Base-by-base conservation (phyloP, 2,329 filamentous ascomycete genomes). In the Colletotrichum abscissum region DNA sequence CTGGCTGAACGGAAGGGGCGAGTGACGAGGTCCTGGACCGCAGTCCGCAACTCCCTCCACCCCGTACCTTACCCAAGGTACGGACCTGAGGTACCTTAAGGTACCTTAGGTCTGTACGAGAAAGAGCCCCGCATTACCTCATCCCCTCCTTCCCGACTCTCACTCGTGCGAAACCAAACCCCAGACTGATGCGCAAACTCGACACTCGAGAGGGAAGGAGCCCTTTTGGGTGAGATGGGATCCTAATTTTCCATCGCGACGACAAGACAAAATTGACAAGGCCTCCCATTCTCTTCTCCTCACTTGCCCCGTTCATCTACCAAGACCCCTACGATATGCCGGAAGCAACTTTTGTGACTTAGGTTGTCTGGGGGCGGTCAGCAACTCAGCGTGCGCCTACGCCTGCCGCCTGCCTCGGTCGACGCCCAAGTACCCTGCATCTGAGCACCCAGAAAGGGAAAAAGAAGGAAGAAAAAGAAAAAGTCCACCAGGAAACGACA, bases 131-230 rank as follows among this genome's bases (percentile, higher is more conserved):
- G 55, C 66, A 69, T 69, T 42, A 57, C 59, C 67, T 70, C 60
- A 62, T 73, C 60, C 46, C 66, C 65, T 70, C 67, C 66, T 65
- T 65, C 70, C 67, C 42, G 55, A 73, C 19, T 65, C 46, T 70
- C 60, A 65, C 70, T 64, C 70, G 46, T 30, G 60, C 42, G 63
- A 70, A 49, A 28, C 35, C 55, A 35, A 67, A 35, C 70, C 66
- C 60, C 60, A 65, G 70, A 65, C 70, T 26, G 60, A 69, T 30
- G 46, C 67, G 70, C 59, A 42, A 70, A 57, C 56, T 65, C 42
- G n/a, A 70, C 42, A 65, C 67, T 73, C 24, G 66, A 73, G 70
- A 65, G 46, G 67, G 70, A 70, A 73, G 67, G 67, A 70, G 70
- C 55, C 56, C 55, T 14, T 16, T 14, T 64, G 7, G 42, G 19